Evolutionary conservation across 257 asterid species (phyloP).

Genomic region (Striga asiatica): DNA sequence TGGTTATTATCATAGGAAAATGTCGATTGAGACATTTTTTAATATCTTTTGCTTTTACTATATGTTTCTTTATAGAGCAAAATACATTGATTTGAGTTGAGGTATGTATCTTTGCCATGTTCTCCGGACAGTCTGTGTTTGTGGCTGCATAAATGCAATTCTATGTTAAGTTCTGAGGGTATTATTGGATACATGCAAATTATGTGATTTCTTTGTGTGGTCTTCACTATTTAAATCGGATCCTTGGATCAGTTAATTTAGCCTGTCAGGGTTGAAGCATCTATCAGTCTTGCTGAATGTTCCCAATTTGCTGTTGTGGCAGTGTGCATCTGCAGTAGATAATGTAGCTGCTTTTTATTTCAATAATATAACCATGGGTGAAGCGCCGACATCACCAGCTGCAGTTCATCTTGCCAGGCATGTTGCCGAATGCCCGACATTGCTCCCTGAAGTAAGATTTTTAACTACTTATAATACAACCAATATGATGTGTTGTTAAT

Average conservation of each 20-base stretch:
- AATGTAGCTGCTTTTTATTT: conserved; percentile 83
- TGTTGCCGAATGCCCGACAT: conserved; percentile 68
- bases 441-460: conserved; percentile 90
- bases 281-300: conserved; percentile 14
- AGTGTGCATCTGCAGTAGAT: conserved; percentile 93
- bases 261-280: background rate
- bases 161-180: background rate
- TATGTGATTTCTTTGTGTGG: conserved; percentile 3
- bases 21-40: background rate
- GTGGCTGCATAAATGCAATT: conserved; percentile 3
- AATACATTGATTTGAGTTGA: background rate
- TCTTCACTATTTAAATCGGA: background rate
- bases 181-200: background rate
- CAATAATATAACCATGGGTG: conserved; percentile 73
- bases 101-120: background rate
- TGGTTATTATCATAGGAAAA: background rate
- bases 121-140: background rate
- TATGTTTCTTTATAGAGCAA: background rate
- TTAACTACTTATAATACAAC: too few relatives aligned
- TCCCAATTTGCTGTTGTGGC: conserved; percentile 13
- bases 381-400: conserved; percentile 57
- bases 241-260: background rate
- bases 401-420: conserved; percentile 75
- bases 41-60: background rate
- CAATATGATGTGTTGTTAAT: background rate